These are phyloP conservation scores for Parachaetomium inaequale DNA, from an alignment of 495 filamentous ascomycete species.

Conservation along the genomic window DNA sequence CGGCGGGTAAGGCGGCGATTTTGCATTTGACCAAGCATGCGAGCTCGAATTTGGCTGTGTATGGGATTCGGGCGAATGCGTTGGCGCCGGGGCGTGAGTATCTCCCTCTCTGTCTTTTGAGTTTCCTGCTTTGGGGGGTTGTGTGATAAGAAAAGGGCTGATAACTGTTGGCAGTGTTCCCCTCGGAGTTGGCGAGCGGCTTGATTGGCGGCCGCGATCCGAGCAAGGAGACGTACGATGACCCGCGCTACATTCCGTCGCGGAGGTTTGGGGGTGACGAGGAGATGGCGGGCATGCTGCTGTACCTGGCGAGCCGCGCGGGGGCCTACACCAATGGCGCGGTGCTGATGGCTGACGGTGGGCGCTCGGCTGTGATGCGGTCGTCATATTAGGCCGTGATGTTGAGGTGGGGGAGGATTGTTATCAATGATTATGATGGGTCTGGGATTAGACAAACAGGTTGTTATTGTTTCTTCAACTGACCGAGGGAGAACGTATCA, in stretches of 20 bases:
- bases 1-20: constrained; percentile 57
- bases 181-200: constrained; percentile 51
- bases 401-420: not conserved
- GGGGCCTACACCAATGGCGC: constrained; percentile 58
- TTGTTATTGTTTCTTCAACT: not conserved
- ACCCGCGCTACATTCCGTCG: constrained; percentile 47
- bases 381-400: constrained; percentile 37
- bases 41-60: constrained; percentile 49
- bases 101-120: too few relatives aligned
- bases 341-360: constrained; percentile 56
- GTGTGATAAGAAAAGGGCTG: constrained; percentile 31
- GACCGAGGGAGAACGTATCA: not conserved
- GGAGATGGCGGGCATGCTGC: constrained; percentile 56
- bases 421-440: not conserved
- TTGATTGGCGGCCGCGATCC: constrained; percentile 41
- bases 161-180: constrained; percentile 43
- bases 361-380: constrained; percentile 45
- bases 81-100: constrained; percentile 62
- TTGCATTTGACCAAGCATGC: constrained; percentile 62
- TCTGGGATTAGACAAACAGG: not conserved
- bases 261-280: constrained; percentile 51
- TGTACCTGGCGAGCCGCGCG: constrained; percentile 54
- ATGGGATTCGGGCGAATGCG: constrained; percentile 58
- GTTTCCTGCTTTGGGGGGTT: not conserved
- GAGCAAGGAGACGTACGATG: constrained; percentile 32